A percentile compares a stretch with the other conserved stretches of the same genome.
phyloP scores from a whole-genome alignment of 2,329 filamentous ascomycete species.

The Claviceps capensis region DNA sequence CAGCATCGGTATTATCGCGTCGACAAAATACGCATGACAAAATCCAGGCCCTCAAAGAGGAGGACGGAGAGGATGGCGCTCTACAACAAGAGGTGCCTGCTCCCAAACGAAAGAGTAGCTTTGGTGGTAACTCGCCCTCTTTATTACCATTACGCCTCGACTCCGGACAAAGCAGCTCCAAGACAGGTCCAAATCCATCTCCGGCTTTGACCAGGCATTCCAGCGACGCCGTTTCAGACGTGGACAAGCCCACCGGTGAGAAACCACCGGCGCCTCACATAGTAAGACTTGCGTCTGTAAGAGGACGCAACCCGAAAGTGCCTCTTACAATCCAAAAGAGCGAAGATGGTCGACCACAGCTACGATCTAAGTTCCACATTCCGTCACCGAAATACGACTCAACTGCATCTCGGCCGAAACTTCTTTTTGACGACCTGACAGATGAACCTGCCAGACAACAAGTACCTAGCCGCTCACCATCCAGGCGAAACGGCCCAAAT shows the following conservation, averaged over 20 bases:
- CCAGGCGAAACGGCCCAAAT: not conserved
- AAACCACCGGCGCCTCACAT: slow-evolving; percentile 1
- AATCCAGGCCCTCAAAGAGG: slow-evolving; percentile 17
- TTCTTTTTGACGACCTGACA: not conserved
- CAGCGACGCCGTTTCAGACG: slow-evolving; percentile 18
- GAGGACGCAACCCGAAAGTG: not conserved
- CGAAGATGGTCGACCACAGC: not conserved
- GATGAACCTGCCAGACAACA: not conserved
- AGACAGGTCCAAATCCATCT: slow-evolving; percentile 39
- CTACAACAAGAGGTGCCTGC: slow-evolving; percentile 15
- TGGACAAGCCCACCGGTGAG: not conserved
- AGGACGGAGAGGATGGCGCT: not conserved
- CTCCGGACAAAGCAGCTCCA: slow-evolving; percentile 18
- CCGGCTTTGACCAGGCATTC: slow-evolving; percentile 35
- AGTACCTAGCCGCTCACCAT: not conserved
- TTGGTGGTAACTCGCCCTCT: slow-evolving; percentile 6
- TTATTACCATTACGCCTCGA: slow-evolving; percentile 31
- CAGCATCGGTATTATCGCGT: slow-evolving; percentile 33
- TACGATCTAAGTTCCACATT: slow-evolving; percentile 7
- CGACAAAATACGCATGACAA: slow-evolving; percentile 46
- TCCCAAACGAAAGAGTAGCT: not conserved
- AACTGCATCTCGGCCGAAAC: slow-evolving; percentile 1
- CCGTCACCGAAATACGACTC: slow-evolving; percentile 1
- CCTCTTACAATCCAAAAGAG: not conserved
- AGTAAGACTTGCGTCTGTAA: slow-evolving; percentile 3